These are phyloP conservation scores for Acanthamoeba divionensis DNA, from an alignment of 208 protist genomes.

Conservation along the genomic window DNA sequence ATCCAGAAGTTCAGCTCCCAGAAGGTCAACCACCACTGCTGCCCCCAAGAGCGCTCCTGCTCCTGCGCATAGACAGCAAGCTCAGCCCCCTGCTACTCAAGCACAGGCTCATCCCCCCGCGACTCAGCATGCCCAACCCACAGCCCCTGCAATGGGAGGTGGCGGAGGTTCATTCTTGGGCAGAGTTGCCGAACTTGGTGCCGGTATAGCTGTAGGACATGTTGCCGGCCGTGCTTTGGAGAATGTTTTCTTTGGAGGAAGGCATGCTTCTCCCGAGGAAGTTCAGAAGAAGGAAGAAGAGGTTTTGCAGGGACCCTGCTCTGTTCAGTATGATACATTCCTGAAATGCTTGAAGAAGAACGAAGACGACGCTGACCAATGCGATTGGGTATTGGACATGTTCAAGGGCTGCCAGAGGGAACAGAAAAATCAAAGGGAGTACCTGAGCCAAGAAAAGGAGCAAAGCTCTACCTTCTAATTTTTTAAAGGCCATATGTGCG, in stretches of 20 bases:
- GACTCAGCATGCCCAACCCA: not conserved
- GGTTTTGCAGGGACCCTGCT: constrained; percentile 26
- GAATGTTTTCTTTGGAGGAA: constrained; percentile 23
- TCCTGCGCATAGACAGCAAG: not conserved
- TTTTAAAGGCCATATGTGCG: not conserved
- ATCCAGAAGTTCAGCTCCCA: not conserved
- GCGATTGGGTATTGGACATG: constrained; percentile 50
- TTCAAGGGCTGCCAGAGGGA: constrained; percentile 50
- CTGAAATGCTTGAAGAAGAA: constrained; percentile 6
- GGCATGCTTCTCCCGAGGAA: constrained; percentile 16
- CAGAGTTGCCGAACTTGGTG: not conserved
- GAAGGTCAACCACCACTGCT: not conserved
- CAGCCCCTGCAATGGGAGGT: not conserved
- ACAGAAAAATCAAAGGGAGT: not conserved
- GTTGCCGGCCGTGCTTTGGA: constrained; percentile 23
- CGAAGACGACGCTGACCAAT: constrained; percentile 36
- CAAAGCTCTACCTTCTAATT: constrained; percentile 44
- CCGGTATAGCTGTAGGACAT: constrained; percentile 39
- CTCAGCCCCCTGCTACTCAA: not conserved
- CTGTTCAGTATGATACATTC: constrained; percentile 21
- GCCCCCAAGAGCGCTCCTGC: constrained; percentile 1
- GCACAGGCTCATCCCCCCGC: not conserved
- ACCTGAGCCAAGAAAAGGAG: not conserved
- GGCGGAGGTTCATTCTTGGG: not conserved
- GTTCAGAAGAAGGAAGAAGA: constrained; percentile 40